These are phyloP conservation scores for Rhamnella rubrinervis DNA, from an alignment of 331 rosid genomes.

Conservation along the genomic window DNA sequence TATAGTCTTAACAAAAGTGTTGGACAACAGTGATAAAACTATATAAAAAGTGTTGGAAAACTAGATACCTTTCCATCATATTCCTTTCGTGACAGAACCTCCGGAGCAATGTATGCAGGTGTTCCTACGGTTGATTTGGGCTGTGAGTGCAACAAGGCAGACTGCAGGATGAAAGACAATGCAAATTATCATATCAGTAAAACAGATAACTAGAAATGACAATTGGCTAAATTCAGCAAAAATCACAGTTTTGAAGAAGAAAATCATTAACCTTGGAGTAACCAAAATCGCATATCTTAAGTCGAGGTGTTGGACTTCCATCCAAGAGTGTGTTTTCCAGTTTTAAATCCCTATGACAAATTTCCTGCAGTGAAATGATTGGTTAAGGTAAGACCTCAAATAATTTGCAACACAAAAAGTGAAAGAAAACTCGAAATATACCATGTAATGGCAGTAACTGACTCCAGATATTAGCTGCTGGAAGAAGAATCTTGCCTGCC, in stretches of 20 bases:
- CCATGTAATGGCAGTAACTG: slow-evolving; percentile 88
- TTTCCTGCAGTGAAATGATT: slow-evolving; percentile 51
- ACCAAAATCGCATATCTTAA: slow-evolving; percentile 98
- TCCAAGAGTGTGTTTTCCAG: slow-evolving; percentile 87
- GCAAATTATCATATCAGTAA: not conserved
- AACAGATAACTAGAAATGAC: not conserved
- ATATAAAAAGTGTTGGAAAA: not conserved
- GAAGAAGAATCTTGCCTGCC: slow-evolving; percentile 95
- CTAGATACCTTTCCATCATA: slow-evolving; percentile 84
- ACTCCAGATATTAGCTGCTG: slow-evolving; percentile 98
- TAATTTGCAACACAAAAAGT: not conserved
- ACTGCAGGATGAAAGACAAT: slow-evolving; percentile 40
- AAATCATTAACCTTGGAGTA: slow-evolving; percentile 74
- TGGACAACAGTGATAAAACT: not conserved
- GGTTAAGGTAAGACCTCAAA: slow-evolving; percentile 4
- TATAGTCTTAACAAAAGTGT: not conserved
- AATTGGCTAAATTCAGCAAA: not conserved
- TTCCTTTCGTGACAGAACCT: slow-evolving; percentile 67
- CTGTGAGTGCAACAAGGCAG: slow-evolving; percentile 74
- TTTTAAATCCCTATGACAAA: slow-evolving; percentile 94
- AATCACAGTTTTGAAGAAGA: slow-evolving; percentile 8
- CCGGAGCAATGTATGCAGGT: slow-evolving; percentile 93
- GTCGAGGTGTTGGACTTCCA: slow-evolving; percentile 75
- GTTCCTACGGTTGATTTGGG: slow-evolving; percentile 96
- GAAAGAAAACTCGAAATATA: slow-evolving; percentile 21